These are phyloP conservation scores for Podospora pseudoanserina DNA, from an alignment of 495 filamentous ascomycete species.

Conservation along the genomic window DNA sequence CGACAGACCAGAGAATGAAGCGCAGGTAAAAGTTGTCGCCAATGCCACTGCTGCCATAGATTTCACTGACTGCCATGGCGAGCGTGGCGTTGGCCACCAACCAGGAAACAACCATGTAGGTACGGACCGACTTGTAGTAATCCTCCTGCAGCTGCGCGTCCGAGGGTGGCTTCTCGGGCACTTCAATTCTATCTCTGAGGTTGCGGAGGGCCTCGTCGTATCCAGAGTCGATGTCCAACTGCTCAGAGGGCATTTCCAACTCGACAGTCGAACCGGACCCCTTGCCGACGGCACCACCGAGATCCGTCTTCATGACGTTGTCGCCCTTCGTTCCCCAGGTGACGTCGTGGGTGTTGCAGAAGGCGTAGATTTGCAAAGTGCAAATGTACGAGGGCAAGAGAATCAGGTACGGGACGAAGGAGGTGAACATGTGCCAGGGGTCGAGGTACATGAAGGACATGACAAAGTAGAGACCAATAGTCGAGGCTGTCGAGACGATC, in stretches of 20 bases:
- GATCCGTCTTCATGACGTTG: slow-evolving; percentile 86
- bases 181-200: slow-evolving; percentile 87
- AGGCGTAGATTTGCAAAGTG: slow-evolving; percentile 96
- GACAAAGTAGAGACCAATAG: slow-evolving; percentile 91
- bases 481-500: slow-evolving; percentile 82
- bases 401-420: slow-evolving; percentile 86
- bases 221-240: slow-evolving; percentile 95
- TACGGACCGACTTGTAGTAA: slow-evolving; percentile 96
- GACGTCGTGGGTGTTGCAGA: slow-evolving; percentile 99
- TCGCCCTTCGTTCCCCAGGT: slow-evolving; percentile 99
- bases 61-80: slow-evolving; percentile 89
- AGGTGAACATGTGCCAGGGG: slow-evolving; percentile 99
- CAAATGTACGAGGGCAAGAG: slow-evolving; percentile 93
- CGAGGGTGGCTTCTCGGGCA: slow-evolving; percentile 54
- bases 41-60: slow-evolving; percentile 66
- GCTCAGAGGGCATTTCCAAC: slow-evolving; percentile 95
- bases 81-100: slow-evolving; percentile 88
- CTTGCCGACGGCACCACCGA: slow-evolving; percentile 74
- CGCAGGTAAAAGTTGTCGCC: slow-evolving; percentile 84
- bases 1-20: slow-evolving; percentile 91
- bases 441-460: slow-evolving; percentile 95
- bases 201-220: slow-evolving; percentile 98
- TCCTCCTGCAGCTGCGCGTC: slow-evolving; percentile 92
- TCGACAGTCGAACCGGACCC: slow-evolving; percentile 70
- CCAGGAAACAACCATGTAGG: slow-evolving; percentile 98